Evolutionary conservation across 73 alveolate species (phyloP).

Genomic region (Paramecium tetraurelia): DNA sequence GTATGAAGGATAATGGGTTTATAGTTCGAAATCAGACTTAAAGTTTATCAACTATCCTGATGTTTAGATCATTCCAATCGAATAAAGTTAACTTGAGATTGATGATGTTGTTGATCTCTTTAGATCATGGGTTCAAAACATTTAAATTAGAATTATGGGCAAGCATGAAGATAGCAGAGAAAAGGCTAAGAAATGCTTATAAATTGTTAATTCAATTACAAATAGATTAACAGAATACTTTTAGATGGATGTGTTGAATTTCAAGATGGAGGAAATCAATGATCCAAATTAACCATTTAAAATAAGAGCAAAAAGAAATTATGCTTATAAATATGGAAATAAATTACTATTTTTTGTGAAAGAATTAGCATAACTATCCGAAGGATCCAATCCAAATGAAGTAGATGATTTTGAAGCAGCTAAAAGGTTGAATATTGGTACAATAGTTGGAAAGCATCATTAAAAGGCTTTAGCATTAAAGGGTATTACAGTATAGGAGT

Average conservation of each 20-base stretch:
- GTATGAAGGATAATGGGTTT: slow-evolving; percentile 55
- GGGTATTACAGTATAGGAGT: slow-evolving; percentile 20
- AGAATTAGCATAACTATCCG: not conserved
- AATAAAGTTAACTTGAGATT: not conserved
- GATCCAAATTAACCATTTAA: slow-evolving; percentile 5
- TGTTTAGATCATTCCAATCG: not conserved
- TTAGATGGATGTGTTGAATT: slow-evolving; percentile 13
- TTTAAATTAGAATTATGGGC: slow-evolving; percentile 3
- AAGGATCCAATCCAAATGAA: slow-evolving; percentile 44
- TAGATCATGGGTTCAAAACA: slow-evolving; percentile 55
- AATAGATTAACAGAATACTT: slow-evolving; percentile 9
- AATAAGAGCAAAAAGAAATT: slow-evolving; percentile 45
- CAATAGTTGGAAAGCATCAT: slow-evolving; percentile 49
- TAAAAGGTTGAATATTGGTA: slow-evolving; percentile 52
- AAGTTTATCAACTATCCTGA: not conserved
- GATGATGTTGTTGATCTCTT: slow-evolving; percentile 51
- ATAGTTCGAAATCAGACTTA: not conserved
- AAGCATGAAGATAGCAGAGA: not conserved
- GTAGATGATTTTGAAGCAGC: slow-evolving; percentile 49
- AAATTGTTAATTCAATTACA: not conserved
- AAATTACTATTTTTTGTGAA: slow-evolving; percentile 24
- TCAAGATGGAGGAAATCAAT: slow-evolving; percentile 27
- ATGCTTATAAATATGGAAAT: slow-evolving; percentile 16
- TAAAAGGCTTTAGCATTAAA: slow-evolving; percentile 56
- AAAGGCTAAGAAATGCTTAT: slow-evolving; percentile 11